These are phyloP conservation scores for Ophiostoma pallidulum DNA, from an alignment of 2,329 filamentous ascomycete genomes.

Conservation along the genomic window DNA sequence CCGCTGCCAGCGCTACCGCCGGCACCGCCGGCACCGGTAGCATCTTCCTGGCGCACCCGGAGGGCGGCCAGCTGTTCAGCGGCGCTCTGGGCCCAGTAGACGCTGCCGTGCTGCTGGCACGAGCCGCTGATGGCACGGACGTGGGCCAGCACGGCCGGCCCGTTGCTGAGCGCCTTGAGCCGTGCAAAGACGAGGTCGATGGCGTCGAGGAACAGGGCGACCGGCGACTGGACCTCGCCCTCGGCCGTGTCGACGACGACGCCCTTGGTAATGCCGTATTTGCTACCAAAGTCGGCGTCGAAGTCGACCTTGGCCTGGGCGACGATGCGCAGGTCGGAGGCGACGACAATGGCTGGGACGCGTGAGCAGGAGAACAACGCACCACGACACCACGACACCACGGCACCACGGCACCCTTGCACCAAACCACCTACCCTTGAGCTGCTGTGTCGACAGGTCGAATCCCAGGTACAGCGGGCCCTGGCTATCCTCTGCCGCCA, in stretches of 20 bases:
- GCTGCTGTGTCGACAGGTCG: conserved; percentile 92
- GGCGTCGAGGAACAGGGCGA: conserved; percentile 90
- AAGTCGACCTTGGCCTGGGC: conserved; percentile 91
- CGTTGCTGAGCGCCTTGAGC: conserved; percentile 56
- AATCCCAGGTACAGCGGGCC: conserved; percentile 78
- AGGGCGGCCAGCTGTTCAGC: conserved; percentile 54
- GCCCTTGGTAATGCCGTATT: conserved; percentile 79
- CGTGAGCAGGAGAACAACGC: background rate
- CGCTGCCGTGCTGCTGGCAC: conserved; percentile 95
- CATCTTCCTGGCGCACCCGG: no score
- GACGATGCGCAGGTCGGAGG: conserved; percentile 69
- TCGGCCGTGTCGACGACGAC: conserved; percentile 74
- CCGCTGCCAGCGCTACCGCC: conserved; percentile 43
- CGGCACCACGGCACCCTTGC: no score
- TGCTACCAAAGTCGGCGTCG: conserved; percentile 64
- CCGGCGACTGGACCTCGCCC: conserved; percentile 84
- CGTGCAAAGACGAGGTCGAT: conserved; percentile 74
- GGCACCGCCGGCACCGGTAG: conserved; percentile 30
- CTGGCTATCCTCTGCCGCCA: conserved; percentile 14
- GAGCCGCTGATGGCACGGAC: conserved; percentile 82
- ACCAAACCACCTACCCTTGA: conserved; percentile 67
- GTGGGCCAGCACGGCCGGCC: conserved; percentile 49
- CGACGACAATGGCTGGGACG: conserved; percentile 66
- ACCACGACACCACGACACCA: no score
- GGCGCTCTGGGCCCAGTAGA: conserved; percentile 75